Evolutionary conservation across 208 protist genomes (phyloP).

Genomic region (Phytomonas serpens): DNA sequence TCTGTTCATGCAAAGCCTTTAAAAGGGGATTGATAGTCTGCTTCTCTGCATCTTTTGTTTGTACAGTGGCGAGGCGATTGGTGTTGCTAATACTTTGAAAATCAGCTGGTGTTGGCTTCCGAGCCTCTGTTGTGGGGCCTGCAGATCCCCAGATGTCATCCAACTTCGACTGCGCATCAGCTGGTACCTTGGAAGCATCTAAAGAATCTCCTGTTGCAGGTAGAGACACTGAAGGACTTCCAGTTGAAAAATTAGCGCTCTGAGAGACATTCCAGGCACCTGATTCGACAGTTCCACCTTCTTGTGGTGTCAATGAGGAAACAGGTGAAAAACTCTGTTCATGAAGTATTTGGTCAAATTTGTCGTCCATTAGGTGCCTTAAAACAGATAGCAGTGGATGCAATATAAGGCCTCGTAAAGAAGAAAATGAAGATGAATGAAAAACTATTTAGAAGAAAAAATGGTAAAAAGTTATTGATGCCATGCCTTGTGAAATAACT

Average conservation of each 20-base stretch:
- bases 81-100: neutral
- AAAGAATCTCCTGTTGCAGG: neutral
- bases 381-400: neutral
- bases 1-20: slow-evolving; percentile 53
- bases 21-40: slow-evolving; percentile 5
- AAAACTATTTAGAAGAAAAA: neutral
- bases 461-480: neutral
- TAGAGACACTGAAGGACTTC: neutral
- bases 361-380: neutral
- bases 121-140: neutral
- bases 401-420: neutral
- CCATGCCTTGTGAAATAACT: neutral
- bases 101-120: neutral
- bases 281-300: neutral
- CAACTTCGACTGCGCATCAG: neutral
- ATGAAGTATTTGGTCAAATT: neutral
- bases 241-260: neutral
- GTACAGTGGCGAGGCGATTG: neutral
- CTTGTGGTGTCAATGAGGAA: neutral
- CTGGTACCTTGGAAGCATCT: neutral
- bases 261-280: neutral
- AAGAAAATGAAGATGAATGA: neutral
- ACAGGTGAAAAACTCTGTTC: neutral
- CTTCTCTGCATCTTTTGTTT: neutral
- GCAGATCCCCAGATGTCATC: neutral